A percentile compares a stretch with the other conserved stretches of the same genome.
Conservation (phyloP, 768 basidiomycete genomes). For the Leucosporidium yakuticum region DNA sequence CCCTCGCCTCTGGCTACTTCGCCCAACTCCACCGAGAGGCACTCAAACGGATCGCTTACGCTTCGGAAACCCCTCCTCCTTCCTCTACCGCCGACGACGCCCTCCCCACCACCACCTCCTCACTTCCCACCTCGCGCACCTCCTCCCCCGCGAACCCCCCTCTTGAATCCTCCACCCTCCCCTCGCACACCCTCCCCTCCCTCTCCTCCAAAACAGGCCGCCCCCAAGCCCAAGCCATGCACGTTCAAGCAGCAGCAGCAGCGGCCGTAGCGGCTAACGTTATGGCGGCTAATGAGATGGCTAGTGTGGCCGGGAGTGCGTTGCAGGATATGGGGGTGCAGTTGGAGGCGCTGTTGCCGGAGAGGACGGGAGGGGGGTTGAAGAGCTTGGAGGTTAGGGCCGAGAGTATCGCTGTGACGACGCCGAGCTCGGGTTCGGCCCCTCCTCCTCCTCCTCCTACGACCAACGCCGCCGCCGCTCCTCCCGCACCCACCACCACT, state of each 20-base stretch:
- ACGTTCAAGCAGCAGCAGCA: slow-evolving; percentile 33
- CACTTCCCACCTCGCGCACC: neutral
- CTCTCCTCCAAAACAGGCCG: neutral
- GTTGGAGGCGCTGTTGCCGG: neutral
- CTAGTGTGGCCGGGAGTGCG: slow-evolving; percentile 12
- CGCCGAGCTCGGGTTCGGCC: neutral
- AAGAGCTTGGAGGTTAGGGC: neutral
- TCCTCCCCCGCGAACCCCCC: neutral
- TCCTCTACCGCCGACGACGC: neutral
- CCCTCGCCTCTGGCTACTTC: slow-evolving; percentile 34
- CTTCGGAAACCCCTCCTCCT: neutral
- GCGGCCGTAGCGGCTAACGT: slow-evolving; percentile 35
- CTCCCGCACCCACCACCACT: neutral
- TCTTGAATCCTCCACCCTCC: too few species aligned
- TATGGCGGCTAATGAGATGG: slow-evolving; percentile 34
- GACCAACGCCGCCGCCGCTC: neutral
- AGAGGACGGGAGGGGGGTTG: neutral
- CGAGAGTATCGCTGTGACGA: neutral
- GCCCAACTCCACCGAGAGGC: slow-evolving; percentile 34
- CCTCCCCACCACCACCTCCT: neutral
- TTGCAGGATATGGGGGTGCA: slow-evolving; percentile 9
- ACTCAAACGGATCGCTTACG: slow-evolving; percentile 12
- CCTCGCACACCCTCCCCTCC: too few species aligned
- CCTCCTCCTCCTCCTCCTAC: neutral
- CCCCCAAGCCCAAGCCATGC: slow-evolving; percentile 20